These are phyloP conservation scores for Talaromyces sp. DNA, from an alignment of 2,329 filamentous ascomycete species.

Conservation along the genomic window DNA sequence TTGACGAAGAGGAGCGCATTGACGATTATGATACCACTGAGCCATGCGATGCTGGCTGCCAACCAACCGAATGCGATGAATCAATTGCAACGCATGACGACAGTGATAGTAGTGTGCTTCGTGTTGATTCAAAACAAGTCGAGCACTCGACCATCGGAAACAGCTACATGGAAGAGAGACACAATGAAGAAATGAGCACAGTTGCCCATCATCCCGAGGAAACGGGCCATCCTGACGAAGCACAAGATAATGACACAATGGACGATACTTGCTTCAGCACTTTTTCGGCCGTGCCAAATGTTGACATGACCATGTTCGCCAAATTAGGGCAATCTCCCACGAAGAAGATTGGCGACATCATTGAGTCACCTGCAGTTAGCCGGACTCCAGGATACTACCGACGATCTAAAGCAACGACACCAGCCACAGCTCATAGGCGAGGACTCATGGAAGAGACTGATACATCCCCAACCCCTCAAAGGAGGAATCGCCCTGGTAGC, in stretches of 20 bases:
- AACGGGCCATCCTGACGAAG: conserved; percentile 29
- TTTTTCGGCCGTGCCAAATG: conserved; percentile 77
- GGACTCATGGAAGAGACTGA: conserved; percentile 27
- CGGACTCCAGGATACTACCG: conserved; percentile 20
- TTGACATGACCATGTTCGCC: conserved; percentile 77
- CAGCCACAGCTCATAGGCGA: conserved; percentile 46
- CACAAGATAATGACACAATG: conserved; percentile 30
- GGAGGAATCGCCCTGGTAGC: conserved; percentile 41
- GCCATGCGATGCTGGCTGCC: not conserved
- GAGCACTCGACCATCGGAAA: conserved; percentile 26
- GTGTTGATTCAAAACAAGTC: not conserved
- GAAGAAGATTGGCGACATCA: conserved; percentile 43
- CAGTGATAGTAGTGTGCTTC: conserved; percentile 7
- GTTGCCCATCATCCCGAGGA: conserved; percentile 28
- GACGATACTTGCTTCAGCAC: conserved; percentile 63
- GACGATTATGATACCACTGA: not conserved
- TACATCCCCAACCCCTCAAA: conserved; percentile 49
- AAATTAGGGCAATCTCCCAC: conserved; percentile 61
- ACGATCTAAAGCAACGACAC: conserved; percentile 38
- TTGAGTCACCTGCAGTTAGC: conserved; percentile 39
- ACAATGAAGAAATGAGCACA: conserved; percentile 43
- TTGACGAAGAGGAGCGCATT: conserved; percentile 21
- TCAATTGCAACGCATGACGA: not conserved
- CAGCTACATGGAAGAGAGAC: conserved; percentile 37
- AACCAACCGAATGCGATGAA: not conserved